phyloP scores from a whole-genome alignment of 106 monocot species.

The Dendrobium nobile region DNA sequence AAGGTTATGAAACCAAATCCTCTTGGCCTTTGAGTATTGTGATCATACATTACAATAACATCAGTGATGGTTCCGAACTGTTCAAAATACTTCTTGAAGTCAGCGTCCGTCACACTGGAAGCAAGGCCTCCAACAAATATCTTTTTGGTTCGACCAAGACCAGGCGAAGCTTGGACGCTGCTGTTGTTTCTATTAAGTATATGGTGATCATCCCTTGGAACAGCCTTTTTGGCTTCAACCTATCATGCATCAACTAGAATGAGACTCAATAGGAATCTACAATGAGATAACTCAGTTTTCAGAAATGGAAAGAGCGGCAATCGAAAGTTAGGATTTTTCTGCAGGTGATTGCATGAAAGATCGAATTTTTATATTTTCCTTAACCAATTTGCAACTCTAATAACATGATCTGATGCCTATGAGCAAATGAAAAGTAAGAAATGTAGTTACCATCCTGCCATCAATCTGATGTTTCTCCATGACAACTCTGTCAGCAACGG shows the following conservation, averaged over 20 bases:
- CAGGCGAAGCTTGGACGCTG: constrained; percentile 35
- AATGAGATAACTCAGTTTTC: constrained; percentile 1
- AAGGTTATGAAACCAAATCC: constrained; percentile 54
- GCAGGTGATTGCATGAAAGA: background rate
- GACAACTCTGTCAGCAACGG: constrained; percentile 24
- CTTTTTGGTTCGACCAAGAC: constrained; percentile 44
- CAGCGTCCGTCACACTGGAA: constrained; percentile 40
- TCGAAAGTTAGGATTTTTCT: background rate
- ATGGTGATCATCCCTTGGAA: constrained; percentile 49
- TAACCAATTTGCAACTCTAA: background rate
- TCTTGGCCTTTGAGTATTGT: constrained; percentile 55
- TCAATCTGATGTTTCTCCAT: constrained; percentile 33
- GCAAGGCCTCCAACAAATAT: constrained; percentile 60
- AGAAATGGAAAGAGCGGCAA: background rate
- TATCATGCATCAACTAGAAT: constrained; percentile 10
- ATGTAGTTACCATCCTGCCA: constrained; percentile 24
- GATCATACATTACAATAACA: constrained; percentile 63
- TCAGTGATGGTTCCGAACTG: constrained; percentile 49
- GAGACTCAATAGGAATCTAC: background rate
- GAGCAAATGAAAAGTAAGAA: background rate
- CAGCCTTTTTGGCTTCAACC: constrained; percentile 69
- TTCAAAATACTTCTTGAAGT: constrained; percentile 55
- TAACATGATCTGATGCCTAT: background rate
- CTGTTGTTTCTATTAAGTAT: constrained; percentile 27
- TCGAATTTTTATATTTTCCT: background rate